Percentiles rank a stretch among this genome's conserved stretches.
Evolutionary conservation across 2,329 filamentous ascomycete species (phyloP).

Genomic region (Fusarium solani-melongenae): DNA sequence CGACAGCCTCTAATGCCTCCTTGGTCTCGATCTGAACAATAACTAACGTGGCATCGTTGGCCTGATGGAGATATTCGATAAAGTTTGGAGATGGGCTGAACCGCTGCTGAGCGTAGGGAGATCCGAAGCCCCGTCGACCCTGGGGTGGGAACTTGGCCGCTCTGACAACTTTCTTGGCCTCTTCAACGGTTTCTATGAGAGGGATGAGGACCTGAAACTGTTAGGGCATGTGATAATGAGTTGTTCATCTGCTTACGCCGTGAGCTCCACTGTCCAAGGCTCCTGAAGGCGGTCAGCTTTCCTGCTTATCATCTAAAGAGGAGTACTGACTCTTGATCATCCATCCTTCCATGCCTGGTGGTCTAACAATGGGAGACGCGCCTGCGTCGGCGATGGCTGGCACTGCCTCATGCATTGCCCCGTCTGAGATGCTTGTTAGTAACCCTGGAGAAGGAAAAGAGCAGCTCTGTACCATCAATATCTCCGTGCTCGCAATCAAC

Average conservation of each 20-base stretch:
- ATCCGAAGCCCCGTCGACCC: not conserved
- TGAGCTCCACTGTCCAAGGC: not conserved
- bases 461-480: not conserved
- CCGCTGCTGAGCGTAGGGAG: not conserved
- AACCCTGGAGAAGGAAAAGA: not conserved
- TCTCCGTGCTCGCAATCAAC: not conserved
- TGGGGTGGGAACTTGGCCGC: not conserved
- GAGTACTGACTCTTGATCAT: not conserved
- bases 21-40: not conserved
- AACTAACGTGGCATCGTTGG: not conserved
- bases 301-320: not conserved
- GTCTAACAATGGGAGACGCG: not conserved
- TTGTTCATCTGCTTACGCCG: not conserved
- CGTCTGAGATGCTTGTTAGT: accelerated
- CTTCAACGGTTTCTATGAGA: not conserved
- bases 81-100: not conserved
- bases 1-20: not conserved
- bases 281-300: not conserved
- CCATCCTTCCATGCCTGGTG: not conserved
- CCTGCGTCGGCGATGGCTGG: not conserved
- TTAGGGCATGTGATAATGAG: not conserved
- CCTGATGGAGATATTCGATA: not conserved
- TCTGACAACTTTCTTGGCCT: not conserved
- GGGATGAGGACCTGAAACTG: not conserved
- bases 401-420: not conserved